Evolutionary conservation across 2,329 filamentous ascomycete species (phyloP).

Genomic region (Fusarium sp.): DNA sequence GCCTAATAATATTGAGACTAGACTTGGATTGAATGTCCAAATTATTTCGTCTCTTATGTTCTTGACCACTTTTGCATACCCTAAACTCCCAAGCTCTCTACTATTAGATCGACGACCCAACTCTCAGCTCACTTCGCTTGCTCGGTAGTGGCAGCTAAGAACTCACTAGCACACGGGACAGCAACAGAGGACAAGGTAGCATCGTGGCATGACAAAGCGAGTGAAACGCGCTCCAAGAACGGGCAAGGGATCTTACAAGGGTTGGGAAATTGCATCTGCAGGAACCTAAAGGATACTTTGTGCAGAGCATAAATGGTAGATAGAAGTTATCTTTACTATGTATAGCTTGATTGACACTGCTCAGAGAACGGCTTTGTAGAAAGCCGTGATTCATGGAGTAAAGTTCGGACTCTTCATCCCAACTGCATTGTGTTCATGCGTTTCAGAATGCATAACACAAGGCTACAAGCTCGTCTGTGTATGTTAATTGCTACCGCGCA

Average conservation of each 20-base stretch:
- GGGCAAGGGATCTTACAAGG: slow-evolving; percentile 39
- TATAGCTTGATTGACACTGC: not conserved
- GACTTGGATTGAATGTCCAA: too few relatives aligned
- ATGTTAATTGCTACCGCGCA: not conserved
- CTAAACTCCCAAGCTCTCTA: not conserved
- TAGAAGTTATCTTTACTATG: not conserved
- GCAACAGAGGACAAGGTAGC: slow-evolving; percentile 4
- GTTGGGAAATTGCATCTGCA: slow-evolving; percentile 44
- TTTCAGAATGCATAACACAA: slow-evolving; percentile 10
- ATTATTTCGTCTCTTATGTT: not conserved
- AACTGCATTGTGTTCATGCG: slow-evolving; percentile 16
- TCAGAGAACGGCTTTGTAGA: not conserved
- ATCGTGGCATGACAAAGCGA: slow-evolving; percentile 16
- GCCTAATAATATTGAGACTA: too few relatives aligned
- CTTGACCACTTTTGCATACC: not conserved
- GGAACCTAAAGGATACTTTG: slow-evolving; percentile 29
- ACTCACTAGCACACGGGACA: slow-evolving; percentile 3
- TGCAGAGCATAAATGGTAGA: not conserved
- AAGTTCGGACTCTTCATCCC: not conserved
- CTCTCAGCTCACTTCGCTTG: slow-evolving; percentile 32
- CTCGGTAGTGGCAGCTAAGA: slow-evolving; percentile 9
- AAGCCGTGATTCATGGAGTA: not conserved
- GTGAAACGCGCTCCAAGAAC: slow-evolving; percentile 39
- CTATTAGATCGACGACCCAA: slow-evolving; percentile 3
- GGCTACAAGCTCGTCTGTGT: slow-evolving; percentile 5